Evolutionary conservation across 176 grass and related monocot species (phyloP).

Genomic region (Hordeum vulgare): MorexV3_pseudomolecules_assembly NC_058524.1:468439660-468440159

Average conservation of each 20-base stretch:
- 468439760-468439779: neutral
- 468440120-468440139: neutral
- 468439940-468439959: neutral
- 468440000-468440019: neutral
- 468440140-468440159: neutral
- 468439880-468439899: neutral
- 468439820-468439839: no score
- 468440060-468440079: neutral
- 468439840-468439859: no score
- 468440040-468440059: neutral
- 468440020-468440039: neutral
- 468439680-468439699: no score
- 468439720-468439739: no score
- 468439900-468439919: neutral
- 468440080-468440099: neutral
- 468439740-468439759: neutral
- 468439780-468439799: neutral
- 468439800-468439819: neutral
- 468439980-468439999: neutral
- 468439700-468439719: no score
- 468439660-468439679: no score
- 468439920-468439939: neutral
- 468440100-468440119: neutral
- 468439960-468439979: neutral
- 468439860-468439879: no score